phyloP scores from a whole-genome alignment of 2,329 filamentous ascomycete genomes.

The Colletotrichum sp. region DNA sequence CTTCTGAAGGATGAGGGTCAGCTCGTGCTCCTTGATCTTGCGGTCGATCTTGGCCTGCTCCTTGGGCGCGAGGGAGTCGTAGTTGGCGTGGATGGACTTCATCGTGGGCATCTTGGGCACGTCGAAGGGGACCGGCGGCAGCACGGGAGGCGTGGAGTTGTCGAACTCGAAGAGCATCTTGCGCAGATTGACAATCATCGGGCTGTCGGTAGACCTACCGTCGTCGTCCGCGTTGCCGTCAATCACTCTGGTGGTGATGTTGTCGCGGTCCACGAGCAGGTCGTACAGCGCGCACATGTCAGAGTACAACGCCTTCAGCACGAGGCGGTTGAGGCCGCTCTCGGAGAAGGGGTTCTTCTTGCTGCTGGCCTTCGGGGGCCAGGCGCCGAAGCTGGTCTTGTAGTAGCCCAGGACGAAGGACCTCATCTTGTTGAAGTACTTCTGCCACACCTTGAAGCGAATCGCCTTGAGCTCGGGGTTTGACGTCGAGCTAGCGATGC shows the following conservation, averaged over 20 bases:
- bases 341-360: slow-evolving; percentile 92
- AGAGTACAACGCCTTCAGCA: slow-evolving; percentile 81
- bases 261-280: slow-evolving; percentile 79
- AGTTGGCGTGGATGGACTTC: slow-evolving; percentile 67
- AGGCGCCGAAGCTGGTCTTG: slow-evolving; percentile 65
- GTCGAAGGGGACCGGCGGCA: slow-evolving; percentile 91
- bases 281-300: slow-evolving; percentile 91
- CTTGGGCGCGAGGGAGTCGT: slow-evolving; percentile 69
- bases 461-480: slow-evolving; percentile 77
- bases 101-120: slow-evolving; percentile 78
- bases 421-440: slow-evolving; percentile 75
- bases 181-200: slow-evolving; percentile 73
- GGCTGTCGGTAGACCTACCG: slow-evolving; percentile 52
- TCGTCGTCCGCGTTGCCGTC: slow-evolving; percentile 63
- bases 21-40: slow-evolving; percentile 79
- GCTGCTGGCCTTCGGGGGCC: slow-evolving; percentile 90
- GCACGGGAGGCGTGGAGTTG: slow-evolving; percentile 83
- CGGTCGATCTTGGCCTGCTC: slow-evolving; percentile 75
- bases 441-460: slow-evolving; percentile 84
- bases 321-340: slow-evolving; percentile 83
- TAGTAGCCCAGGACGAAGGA: slow-evolving; percentile 74
- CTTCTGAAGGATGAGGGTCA: slow-evolving; percentile 76
- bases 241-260: slow-evolving; percentile 78
- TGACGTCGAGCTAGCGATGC: slow-evolving; percentile 84
- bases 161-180: slow-evolving; percentile 88